These are phyloP conservation scores for Suillus clintonianus DNA, from an alignment of 768 basidiomycete species.

Conservation along the genomic window DNA sequence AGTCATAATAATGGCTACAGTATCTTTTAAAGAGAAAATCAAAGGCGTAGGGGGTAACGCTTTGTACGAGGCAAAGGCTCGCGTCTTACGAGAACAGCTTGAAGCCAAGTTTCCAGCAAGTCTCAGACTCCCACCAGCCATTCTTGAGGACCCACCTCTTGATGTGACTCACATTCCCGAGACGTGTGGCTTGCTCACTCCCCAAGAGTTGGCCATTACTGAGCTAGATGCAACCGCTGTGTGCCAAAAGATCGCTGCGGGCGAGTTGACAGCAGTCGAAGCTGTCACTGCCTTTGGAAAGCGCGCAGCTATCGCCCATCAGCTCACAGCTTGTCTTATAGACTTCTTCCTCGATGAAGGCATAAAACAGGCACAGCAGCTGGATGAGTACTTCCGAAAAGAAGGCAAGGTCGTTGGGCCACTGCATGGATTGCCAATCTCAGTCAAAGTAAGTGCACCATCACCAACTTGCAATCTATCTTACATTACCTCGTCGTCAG, in stretches of 20 bases:
- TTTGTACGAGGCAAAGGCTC: conserved; percentile 19
- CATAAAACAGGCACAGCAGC: conserved; percentile 38
- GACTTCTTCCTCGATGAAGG: conserved; percentile 49
- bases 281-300: conserved; percentile 46
- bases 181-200: conserved; percentile 31
- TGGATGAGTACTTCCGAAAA: conserved; percentile 39
- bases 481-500: conserved; percentile 16
- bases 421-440: conserved; percentile 43
- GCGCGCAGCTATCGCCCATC: conserved; percentile 54
- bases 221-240: conserved; percentile 39
- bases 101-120: conserved; percentile 23
- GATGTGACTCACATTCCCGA: conserved; percentile 35
- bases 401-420: conserved; percentile 45
- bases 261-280: conserved; percentile 38
- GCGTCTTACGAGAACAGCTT: conserved; percentile 19
- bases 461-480: not conserved
- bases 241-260: conserved; percentile 26
- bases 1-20: not conserved
- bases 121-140: conserved; percentile 15
- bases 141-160: conserved; percentile 25
- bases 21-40: conserved; percentile 24
- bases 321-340: conserved; percentile 40
- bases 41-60: conserved; percentile 23
- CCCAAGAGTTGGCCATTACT: conserved; percentile 35
- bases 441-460: conserved; percentile 35